Evolutionary conservation across 208 protist genomes (phyloP), one percentile per base, ranked within the genome.

Genomic region (Leishmania arabica): DNA sequence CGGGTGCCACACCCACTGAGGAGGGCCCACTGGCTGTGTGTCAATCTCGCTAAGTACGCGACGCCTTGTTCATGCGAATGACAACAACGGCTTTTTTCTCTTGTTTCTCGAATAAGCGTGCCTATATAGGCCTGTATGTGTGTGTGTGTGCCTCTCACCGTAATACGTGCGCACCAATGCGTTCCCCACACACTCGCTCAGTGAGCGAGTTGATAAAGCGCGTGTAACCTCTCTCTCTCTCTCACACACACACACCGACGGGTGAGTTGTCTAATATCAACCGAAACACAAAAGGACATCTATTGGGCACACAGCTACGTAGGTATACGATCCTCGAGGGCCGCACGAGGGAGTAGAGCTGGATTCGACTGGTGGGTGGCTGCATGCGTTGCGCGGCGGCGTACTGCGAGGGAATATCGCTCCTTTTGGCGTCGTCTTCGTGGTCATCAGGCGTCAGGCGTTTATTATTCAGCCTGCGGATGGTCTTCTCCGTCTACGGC

Each of bases 91-190:
- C 45, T 54, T 53, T 73, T 54, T 53, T 53, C 9, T 53, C 54
- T 73, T n/a, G 47, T 31, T 40, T 62, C 34, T 76, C 72, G 51
- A 76, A 40, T 60, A 76, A 76, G 9, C 51, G 31, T 62, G 31
- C 31, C 17, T 62, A 0, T 62, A 15, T 58, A 21, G 37, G 27
- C 2, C 27, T 75, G 6, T 51, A 45, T 37, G 34, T 37, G 34
- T 37, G 34, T 37, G 34, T 70, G 65, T 45, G 37, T 54, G 69
- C n/a, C 27, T 5, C 42, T 31, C 13, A 45, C 53, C 15, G 51
- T 27, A 56, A 42, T 9, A 42, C 24, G 47, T 19, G 19, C n/a
- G 40, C 21, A 37, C n/a, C 45, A n/a, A 17, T 17, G 40, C 19
- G 27, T 13, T 7, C 40, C 9, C 40, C 66, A 42, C 66, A 71